Evolutionary conservation across 192 early-diverging fungal species (phyloP), one percentile per base, ranked within the genome.

Genomic region (Phycomyces nitens): DNA sequence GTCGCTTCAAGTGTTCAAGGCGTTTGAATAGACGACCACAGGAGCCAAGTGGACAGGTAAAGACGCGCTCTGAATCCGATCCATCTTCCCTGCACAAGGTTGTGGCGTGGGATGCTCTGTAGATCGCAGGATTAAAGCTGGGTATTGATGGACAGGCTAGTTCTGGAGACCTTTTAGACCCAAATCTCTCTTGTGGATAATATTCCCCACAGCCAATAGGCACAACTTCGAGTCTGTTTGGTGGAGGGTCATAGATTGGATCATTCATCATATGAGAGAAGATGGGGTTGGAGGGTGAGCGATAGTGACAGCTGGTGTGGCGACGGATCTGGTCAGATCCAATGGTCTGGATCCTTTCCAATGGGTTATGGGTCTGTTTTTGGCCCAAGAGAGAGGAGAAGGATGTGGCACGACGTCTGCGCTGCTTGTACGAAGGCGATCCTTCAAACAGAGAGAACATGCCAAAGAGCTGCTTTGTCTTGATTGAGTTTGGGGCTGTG

Each of bases 391-490:
- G 11, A 11, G 50, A 26, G 5, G 34, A 59, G 23, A 62, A 38
- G 0, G 80, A 84, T 27, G 68, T 73, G 24, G 82, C 74, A 29
- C 82, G 69, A 41, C 86, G 72, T 39, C 84, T 75, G 24, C 88
- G 76, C 70, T 90, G 87, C 65, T 90, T 90, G 73, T 88, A 90
- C 10, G 82, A 86, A 39, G 88, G 85, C 0, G 86, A 85, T 2
- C 85, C 85, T 56, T 88, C 88, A 64, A 90, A 86, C 12, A 90
- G 74, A 9, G 83, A 76, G 43, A 85, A 85, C 43, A 81, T 72
- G 22, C 82, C 82, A 77, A 72, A 72, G 1, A 82, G 47, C 41
- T 53, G 12, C 52, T 55, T 68, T 64, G 58, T 58, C 58, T 47
- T 23, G 49, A 53, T 23, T 47, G 18, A 47, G 44, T 2, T 7